Base-by-base conservation (phyloP, 2,329 filamentous ascomycete genomes). In the Ophiocordyceps robertsii region DNA sequence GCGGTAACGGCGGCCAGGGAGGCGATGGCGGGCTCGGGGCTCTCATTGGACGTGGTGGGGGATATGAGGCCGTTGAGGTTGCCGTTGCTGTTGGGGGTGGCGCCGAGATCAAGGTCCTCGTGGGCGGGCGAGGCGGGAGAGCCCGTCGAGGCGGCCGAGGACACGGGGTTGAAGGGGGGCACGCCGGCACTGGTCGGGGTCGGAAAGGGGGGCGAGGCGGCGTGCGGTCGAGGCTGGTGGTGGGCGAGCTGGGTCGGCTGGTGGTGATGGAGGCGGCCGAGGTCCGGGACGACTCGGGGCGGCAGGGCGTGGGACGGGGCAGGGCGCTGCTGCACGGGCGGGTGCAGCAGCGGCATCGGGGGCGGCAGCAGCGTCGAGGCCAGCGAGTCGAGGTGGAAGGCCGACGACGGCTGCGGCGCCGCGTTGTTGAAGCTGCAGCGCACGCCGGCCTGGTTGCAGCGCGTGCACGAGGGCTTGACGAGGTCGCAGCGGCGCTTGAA, bases 401-500 rank as follows among this genome's bases (percentile, higher is more conserved):
- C n/a, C 6, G 24, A 27, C 24, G 9, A 6, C 6, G 24, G 24
- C 24, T 27, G 24, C 6, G 6, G 24, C 6, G 33, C 16, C 14
- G 9, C 33, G 14, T 5, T 16, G 33, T 36, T 36, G 33, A 58
- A 61, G 47, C 57, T 61, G 50, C 59, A 61, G 27, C 50, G 53
- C 17, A 59, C 53, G 21, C 55, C 52, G 4, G 57, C 58, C 41
- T 60, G 56, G 4, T 58, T 45, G 43, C 59, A 62, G 35, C 59
- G 55, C 8, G 57, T 55, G 45, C 59, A 62, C 2, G 58, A 53
- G 10, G 58, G 59, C 46, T 59, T 60, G 35, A 58, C 43, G 11
- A 60, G 54, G 41, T 62, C 59, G 48, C 59, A 62, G 38, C 58
- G 53, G 37, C 59, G 55, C 46, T 61, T 61, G 47, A 59, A 60